Percentiles rank a stretch among this genome's conserved stretches.
Evolutionary conservation across 805 yeast genomes (phyloP).

Genomic region (Zygoascus bituminiphila): DNA sequence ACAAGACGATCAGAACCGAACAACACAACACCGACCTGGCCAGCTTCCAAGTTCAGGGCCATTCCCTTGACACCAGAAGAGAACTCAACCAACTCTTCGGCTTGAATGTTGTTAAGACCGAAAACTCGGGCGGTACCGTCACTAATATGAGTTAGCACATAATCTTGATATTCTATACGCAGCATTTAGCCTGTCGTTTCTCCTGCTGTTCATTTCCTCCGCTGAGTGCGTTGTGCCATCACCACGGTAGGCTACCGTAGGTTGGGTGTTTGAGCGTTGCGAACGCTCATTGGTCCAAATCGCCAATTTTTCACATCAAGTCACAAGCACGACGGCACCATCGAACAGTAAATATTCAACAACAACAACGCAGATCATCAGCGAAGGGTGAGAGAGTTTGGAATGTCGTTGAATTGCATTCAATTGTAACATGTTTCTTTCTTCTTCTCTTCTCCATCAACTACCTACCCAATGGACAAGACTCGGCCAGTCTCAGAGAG

Average conservation of each 20-base stretch:
- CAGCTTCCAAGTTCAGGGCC: slow-evolving; percentile 99
- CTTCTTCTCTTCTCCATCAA: background rate
- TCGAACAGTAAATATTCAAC: background rate
- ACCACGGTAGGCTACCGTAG: too few species aligned
- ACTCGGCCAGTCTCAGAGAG: slow-evolving; percentile 99
- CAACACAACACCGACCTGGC: slow-evolving; percentile 99
- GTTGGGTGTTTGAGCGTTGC: background rate
- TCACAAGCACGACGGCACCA: background rate
- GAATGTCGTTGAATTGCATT: background rate
- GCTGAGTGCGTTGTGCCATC: too few species aligned
- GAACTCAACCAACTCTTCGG: slow-evolving; percentile 99
- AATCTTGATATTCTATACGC: background rate
- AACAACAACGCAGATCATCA: background rate
- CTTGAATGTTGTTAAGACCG: slow-evolving; percentile 99
- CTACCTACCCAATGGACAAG: slow-evolving; percentile 85
- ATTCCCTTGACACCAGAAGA: slow-evolving; percentile 99
- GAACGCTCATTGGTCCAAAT: background rate
- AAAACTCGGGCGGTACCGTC: slow-evolving; percentile 99
- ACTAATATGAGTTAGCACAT: slow-evolving; percentile 36
- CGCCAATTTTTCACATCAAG: background rate
- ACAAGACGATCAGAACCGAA: slow-evolving; percentile 98
- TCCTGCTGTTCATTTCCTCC: too few species aligned
- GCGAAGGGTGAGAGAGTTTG: too few species aligned
- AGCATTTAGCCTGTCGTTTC: too few species aligned
- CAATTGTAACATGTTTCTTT: too few species aligned